Percentiles rank a stretch among this genome's conserved stretches.
These are phyloP conservation scores for Hypocreales sp. DNA, from an alignment of 2,329 filamentous ascomycete species.

Conservation along the genomic window DNA sequence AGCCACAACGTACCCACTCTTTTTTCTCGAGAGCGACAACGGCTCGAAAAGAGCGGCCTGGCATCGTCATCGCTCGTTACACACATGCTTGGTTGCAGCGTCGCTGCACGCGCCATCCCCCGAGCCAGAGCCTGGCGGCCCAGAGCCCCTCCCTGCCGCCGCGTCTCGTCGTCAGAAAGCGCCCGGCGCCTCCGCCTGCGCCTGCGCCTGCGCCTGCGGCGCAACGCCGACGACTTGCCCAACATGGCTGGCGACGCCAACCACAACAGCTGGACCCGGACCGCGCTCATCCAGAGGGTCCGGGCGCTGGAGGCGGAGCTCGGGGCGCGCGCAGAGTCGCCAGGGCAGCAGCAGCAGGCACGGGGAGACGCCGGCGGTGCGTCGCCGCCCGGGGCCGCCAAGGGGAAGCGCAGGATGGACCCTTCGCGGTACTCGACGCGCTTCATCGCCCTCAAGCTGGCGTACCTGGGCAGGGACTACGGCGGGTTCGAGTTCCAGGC, in stretches of 20 bases:
- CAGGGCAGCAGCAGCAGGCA: constrained; percentile 24
- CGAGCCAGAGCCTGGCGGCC: constrained; percentile 5
- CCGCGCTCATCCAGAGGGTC: constrained; percentile 53
- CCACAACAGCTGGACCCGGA: constrained; percentile 54
- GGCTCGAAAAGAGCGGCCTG: too few relatives aligned
- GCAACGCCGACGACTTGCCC: constrained; percentile 1
- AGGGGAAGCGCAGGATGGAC: constrained; percentile 47
- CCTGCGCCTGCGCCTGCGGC: neutral
- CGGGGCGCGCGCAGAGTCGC: too few relatives aligned
- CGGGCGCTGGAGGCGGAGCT: constrained; percentile 52
- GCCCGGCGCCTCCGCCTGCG: too few relatives aligned
- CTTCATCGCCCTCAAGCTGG: constrained; percentile 80
- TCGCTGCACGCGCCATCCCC: too few relatives aligned
- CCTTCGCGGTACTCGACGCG: constrained; percentile 69
- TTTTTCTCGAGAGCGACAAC: too few relatives aligned
- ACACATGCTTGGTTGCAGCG: constrained; percentile 15
- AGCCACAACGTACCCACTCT: too few relatives aligned
- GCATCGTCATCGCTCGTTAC: too few relatives aligned
- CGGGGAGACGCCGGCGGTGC: too few relatives aligned
- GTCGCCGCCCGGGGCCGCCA: constrained; percentile 16
- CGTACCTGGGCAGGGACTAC: constrained; percentile 82
- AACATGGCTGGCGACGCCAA: constrained; percentile 19
- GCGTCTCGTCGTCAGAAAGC: constrained; percentile 4
- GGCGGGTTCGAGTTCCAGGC: constrained; percentile 84
- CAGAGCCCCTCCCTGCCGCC: constrained; percentile 2